phyloP scores from a whole-genome alignment of 2,329 filamentous ascomycete species.

The Cercospora nicotianae region DNA sequence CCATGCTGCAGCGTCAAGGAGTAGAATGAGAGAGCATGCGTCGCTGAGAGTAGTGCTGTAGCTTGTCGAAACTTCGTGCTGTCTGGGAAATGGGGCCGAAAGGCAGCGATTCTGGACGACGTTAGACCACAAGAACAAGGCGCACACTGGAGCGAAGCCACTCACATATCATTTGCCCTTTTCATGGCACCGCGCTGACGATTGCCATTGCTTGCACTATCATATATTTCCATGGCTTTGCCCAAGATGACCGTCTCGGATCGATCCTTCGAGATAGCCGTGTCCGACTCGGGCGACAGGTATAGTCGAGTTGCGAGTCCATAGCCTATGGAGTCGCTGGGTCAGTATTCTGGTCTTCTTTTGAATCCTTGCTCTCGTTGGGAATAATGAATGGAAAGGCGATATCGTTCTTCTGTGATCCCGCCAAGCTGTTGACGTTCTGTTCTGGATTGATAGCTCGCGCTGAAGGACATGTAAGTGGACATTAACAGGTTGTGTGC shows the following conservation, averaged over 20 bases:
- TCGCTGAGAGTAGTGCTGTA: conserved; percentile 67
- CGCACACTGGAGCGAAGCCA: conserved; percentile 10
- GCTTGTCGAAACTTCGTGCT: conserved; percentile 57
- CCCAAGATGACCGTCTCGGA: conserved; percentile 62
- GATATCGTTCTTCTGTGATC: conserved; percentile 22
- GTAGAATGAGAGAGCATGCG: conserved; percentile 73
- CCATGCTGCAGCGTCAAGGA: conserved; percentile 75
- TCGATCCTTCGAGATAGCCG: conserved; percentile 47
- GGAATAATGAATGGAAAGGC: conserved; percentile 27
- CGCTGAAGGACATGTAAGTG: conserved; percentile 28
- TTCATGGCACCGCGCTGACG: conserved; percentile 73
- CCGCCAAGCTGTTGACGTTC: conserved; percentile 26
- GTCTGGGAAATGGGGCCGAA: conserved; percentile 58
- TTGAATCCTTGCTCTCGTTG: conserved; percentile 17
- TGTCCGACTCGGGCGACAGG: conserved; percentile 57
- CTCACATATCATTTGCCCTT: conserved; percentile 73
- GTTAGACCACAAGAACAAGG: conserved; percentile 19
- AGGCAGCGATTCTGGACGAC: conserved; percentile 59
- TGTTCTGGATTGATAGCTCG: conserved; percentile 30
- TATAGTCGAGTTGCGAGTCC: conserved; percentile 57
- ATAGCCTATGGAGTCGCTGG: conserved; percentile 53
- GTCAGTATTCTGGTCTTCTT: conserved; percentile 25
- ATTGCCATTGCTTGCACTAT: conserved; percentile 80
- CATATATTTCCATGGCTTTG: conserved; percentile 69
- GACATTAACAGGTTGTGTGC: background rate